Conservation (phyloP, 257 asterid genomes). For the Lavandula angustifolia region DNA sequence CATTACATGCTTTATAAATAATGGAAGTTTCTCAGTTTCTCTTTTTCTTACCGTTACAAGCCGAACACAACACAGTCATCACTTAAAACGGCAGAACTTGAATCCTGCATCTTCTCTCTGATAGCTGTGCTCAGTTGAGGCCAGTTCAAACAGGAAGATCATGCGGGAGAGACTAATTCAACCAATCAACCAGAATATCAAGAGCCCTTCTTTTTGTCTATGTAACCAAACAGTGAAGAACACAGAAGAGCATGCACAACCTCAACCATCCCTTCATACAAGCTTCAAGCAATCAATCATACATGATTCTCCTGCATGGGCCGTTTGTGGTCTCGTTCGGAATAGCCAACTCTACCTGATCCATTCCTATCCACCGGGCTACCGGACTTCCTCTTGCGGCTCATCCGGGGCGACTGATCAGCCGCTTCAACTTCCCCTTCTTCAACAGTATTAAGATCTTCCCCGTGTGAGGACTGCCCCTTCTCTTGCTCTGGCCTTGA, state of each 20-base stretch:
- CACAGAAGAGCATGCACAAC: background rate
- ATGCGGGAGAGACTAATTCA: background rate
- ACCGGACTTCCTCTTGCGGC: slow-evolving; percentile 63
- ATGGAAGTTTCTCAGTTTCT: too few relatives aligned
- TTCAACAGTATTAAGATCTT: slow-evolving; percentile 59
- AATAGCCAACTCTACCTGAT: slow-evolving; percentile 53
- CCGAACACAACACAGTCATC: too few relatives aligned
- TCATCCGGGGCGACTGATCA: slow-evolving; percentile 57
- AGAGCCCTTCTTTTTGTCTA: background rate
- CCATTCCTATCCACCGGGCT: slow-evolving; percentile 63
- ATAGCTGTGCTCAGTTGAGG: slow-evolving; percentile 1
- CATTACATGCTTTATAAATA: too few relatives aligned
- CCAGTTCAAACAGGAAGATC: background rate
- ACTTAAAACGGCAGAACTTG: too few relatives aligned
- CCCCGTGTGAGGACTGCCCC: slow-evolving; percentile 47
- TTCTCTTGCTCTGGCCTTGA: slow-evolving; percentile 50
- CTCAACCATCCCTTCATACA: background rate
- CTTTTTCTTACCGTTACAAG: too few relatives aligned
- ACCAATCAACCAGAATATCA: background rate
- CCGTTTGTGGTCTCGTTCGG: slow-evolving; percentile 78
- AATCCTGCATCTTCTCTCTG: slow-evolving; percentile 9
- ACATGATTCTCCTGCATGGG: slow-evolving; percentile 72
- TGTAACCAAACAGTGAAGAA: background rate
- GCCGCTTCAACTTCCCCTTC: slow-evolving; percentile 78
- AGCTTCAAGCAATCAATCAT: slow-evolving; percentile 26